Evolutionary conservation across 2,329 filamentous ascomycete genomes (phyloP), one percentile per base, ranked within the genome.

Genomic region (Blastomyces gilchristii): DNA sequence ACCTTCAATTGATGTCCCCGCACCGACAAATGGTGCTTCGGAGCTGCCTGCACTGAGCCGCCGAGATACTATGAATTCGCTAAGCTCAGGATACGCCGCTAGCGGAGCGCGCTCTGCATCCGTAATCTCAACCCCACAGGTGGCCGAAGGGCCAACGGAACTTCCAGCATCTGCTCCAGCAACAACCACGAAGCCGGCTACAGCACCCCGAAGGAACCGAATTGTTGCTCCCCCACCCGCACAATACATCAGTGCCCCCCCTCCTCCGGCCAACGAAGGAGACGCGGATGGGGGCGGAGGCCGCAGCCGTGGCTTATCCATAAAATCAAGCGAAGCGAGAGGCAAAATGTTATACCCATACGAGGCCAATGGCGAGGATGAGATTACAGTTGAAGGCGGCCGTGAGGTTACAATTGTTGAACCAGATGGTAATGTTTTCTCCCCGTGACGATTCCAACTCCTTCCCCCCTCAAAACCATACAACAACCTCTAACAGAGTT

Each of bases 331-430:
- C 34, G 84, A 88, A 70, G 86, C 86, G 67, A 88, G 82, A 73
- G 93, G 89, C 58, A 95, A 87, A 76, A 96, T 97, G 92, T 69
- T 97, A 0, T 99, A 97, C 72, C 70, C 84, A 0, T 99, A 97
- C 70, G 87, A 95, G 66, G 89, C 87, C 9, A 87, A 81, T 61
- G 88, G 87, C 1, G 86, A 89, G 0, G 93, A 91, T 7, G 94
- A 99, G 74, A 76, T 97, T 16, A 87, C 85, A 0, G 86, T 96
- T 0, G 77, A 85, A 4, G 93, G 96, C 68, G 91, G 90, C 14
- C 84, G 86, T 62, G 88, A 95, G 9, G 83, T 99, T 39, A 79
- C 80, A 0, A 82, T 97, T 54, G 70, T 97, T 4, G 92, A 97
- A 72, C 85, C 90, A 22, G 95, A 99, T 77, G 91, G 91, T 96